Conservation (phyloP, 331 rosid species). For the Ulmus americana region DNA sequence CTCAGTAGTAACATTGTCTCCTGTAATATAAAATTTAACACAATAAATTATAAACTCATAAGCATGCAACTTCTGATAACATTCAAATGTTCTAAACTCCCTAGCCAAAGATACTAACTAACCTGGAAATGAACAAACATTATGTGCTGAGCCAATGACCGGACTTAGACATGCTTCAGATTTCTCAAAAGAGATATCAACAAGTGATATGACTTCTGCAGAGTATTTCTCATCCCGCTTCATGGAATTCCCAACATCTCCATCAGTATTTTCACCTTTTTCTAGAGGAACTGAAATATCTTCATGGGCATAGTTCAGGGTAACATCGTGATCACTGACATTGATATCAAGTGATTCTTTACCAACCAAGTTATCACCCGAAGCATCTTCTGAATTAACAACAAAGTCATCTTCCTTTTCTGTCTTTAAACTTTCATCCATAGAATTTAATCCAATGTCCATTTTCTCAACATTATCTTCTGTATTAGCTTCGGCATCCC, state of each 20-base stretch:
- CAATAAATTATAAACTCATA: not conserved
- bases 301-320: not conserved
- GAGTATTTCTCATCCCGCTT: slow-evolving; percentile 3
- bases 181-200: slow-evolving; percentile 1
- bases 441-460: not conserved
- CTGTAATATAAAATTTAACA: not conserved
- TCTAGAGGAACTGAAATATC: not conserved
- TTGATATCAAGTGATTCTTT: not conserved
- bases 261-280: not conserved
- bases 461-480: not conserved
- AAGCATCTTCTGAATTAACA: not conserved
- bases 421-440: not conserved
- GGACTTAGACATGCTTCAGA: slow-evolving; percentile 8
- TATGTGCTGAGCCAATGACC: not conserved
- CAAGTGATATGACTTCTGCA: not conserved
- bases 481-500: not conserved
- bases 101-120: slow-evolving; percentile 13
- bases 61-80: no score
- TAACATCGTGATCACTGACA: not conserved
- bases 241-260: not conserved
- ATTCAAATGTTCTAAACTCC: not conserved
- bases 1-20: not conserved
- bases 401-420: not conserved
- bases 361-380: not conserved
- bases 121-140: slow-evolving; percentile 9